Percentiles rank a stretch among this genome's conserved stretches.
Conservation (phyloP, 2,329 filamentous ascomycete genomes). For the Aspergillus oerlinghausenensis region DNA sequence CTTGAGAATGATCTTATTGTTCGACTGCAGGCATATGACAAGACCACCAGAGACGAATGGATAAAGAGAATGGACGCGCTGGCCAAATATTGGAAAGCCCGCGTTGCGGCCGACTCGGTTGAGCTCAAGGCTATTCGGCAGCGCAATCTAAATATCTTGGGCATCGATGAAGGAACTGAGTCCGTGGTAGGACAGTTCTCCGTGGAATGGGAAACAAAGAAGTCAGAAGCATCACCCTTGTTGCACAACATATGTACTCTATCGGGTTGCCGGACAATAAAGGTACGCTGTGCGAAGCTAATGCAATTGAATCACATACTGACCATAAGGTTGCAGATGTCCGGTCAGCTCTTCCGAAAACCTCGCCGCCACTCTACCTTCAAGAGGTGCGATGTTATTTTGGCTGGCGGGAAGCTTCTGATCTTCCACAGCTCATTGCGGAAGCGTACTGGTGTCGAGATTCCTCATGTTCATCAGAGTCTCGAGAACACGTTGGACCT, state of each 20-base stretch:
- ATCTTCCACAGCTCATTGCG: conserved; percentile 60
- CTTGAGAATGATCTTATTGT: conserved; percentile 59
- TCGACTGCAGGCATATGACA: conserved; percentile 57
- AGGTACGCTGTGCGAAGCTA: conserved; percentile 26
- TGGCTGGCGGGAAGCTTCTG: conserved; percentile 57
- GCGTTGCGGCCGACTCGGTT: conserved; percentile 52
- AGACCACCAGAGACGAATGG: conserved; percentile 57
- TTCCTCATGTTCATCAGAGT: conserved; percentile 59
- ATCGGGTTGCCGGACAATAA: conserved; percentile 57
- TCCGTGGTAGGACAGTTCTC: conserved; percentile 63
- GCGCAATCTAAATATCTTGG: conserved; percentile 55
- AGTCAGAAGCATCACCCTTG: conserved; percentile 58
- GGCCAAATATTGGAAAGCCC: conserved; percentile 58
- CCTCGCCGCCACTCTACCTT: conserved; percentile 60
- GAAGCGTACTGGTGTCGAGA: conserved; percentile 49
- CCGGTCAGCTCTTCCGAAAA: conserved; percentile 60
- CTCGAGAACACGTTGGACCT: conserved; percentile 57
- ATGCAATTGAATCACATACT: background rate
- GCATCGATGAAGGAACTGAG: conserved; percentile 63
- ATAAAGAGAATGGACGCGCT: conserved; percentile 54
- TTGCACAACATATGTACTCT: conserved; percentile 68
- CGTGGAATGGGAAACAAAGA: conserved; percentile 63
- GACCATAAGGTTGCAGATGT: conserved; percentile 40
- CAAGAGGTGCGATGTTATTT: conserved; percentile 55
- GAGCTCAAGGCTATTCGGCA: conserved; percentile 55